These are phyloP conservation scores for Gloeopeniophorella convolvens DNA, from an alignment of 768 basidiomycete genomes.

Conservation along the genomic window DNA sequence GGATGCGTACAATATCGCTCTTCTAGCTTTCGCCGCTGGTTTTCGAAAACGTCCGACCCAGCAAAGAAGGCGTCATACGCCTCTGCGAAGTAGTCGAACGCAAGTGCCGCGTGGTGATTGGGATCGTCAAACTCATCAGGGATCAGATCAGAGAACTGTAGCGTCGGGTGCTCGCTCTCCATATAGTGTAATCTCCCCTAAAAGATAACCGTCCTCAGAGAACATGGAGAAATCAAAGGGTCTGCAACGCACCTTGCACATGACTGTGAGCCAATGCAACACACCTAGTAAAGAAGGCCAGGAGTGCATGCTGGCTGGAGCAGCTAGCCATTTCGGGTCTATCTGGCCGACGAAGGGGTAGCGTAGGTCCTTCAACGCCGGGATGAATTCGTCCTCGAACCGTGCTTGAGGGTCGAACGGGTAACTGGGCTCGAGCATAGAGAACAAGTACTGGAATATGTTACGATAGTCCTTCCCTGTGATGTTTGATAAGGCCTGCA, in stretches of 20 bases:
- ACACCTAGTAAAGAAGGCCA: constrained; percentile 88
- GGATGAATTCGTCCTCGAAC: constrained; percentile 79
- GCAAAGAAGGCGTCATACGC: constrained; percentile 66
- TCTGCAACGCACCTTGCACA: constrained; percentile 60
- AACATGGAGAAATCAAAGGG: not conserved
- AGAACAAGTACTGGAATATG: constrained; percentile 76
- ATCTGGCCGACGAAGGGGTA: constrained; percentile 80
- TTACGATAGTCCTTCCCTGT: constrained; percentile 81
- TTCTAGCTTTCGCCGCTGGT: constrained; percentile 64
- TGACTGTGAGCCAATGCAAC: constrained; percentile 86
- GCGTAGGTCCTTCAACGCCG: constrained; percentile 61
- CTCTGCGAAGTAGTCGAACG: constrained; percentile 65
- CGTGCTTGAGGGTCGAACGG: constrained; percentile 47
- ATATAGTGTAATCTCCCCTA: constrained; percentile 40
- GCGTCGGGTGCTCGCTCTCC: constrained; percentile 57
- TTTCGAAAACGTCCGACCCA: constrained; percentile 58
- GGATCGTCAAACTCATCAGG: constrained; percentile 74
- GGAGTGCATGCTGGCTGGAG: constrained; percentile 85
- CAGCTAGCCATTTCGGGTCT: constrained; percentile 80
- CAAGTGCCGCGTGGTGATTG: constrained; percentile 67
- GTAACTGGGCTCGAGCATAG: constrained; percentile 63
- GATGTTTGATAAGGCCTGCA: constrained; percentile 66
- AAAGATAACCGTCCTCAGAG: constrained; percentile 3
- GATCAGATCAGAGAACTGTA: constrained; percentile 53
- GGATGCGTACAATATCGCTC: constrained; percentile 61